Conservation (phyloP, 441 rosid species). For the Jatropha multifida region DNA sequence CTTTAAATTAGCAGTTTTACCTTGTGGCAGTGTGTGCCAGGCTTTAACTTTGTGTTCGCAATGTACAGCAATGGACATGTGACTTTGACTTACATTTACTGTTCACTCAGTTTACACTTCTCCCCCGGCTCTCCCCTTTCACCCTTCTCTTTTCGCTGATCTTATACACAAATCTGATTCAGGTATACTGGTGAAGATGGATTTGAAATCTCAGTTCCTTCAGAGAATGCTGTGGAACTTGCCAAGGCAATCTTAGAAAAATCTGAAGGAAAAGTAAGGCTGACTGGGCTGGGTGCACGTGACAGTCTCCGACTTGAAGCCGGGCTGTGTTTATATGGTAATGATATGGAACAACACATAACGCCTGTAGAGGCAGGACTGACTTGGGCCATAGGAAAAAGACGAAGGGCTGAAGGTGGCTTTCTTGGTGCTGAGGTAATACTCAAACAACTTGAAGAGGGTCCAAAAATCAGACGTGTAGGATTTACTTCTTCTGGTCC, state of each 20-base stretch:
- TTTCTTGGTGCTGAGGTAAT: constrained; percentile 86
- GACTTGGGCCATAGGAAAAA: constrained; percentile 95
- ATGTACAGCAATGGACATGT: not conserved
- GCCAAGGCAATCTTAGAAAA: constrained; percentile 91
- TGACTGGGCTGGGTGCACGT: constrained; percentile 92
- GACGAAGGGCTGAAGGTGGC: constrained; percentile 91
- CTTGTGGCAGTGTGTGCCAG: not conserved
- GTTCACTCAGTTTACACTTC: not conserved
- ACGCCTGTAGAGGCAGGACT: constrained; percentile 94
- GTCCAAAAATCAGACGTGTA: constrained; percentile 80
- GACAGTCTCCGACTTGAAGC: constrained; percentile 98
- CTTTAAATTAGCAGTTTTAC: not conserved
- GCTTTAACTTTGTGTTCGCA: not conserved
- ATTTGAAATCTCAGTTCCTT: constrained; percentile 94
- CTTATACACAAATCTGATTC: constrained; percentile 12
- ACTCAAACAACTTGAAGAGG: constrained; percentile 81
- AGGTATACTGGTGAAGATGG: constrained; percentile 99
- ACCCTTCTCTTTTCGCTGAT: not conserved
- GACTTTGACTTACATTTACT: not conserved
- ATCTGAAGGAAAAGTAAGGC: constrained; percentile 83
- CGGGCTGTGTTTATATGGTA: constrained; percentile 85
- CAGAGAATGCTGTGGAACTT: constrained; percentile 77
- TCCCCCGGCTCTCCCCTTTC: not conserved
- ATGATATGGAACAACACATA: constrained; percentile 92
- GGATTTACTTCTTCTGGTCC: constrained; percentile 84